phyloP scores from a whole-genome alignment of 2,329 filamentous ascomycete species.

The Shiraia sp. region DNA sequence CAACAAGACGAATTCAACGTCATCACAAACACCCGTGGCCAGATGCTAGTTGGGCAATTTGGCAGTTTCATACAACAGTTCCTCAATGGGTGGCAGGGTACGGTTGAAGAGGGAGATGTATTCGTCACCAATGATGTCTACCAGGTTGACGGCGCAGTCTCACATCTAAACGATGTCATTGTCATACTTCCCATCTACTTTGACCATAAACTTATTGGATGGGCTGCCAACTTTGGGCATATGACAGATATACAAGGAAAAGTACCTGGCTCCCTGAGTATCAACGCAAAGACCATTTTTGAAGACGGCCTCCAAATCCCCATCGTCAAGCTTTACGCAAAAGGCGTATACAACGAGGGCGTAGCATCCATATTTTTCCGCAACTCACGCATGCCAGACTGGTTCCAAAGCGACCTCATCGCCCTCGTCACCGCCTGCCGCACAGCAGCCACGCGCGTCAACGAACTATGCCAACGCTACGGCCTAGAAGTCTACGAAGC shows the following conservation, averaged over 20 bases:
- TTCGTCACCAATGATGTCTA: slow-evolving; percentile 59
- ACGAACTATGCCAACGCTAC: slow-evolving; percentile 52
- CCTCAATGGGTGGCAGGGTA: slow-evolving; percentile 51
- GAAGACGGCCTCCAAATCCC: slow-evolving; percentile 58
- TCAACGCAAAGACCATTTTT: slow-evolving; percentile 53
- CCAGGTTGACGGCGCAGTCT: slow-evolving; percentile 54
- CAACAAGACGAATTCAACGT: slow-evolving; percentile 60
- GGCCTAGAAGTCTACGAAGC: slow-evolving; percentile 52
- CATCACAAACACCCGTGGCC: slow-evolving; percentile 53
- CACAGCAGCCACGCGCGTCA: slow-evolving; percentile 50
- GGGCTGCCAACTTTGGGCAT: slow-evolving; percentile 57
- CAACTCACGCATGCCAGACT: slow-evolving; percentile 54
- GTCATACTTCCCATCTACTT: slow-evolving; percentile 54
- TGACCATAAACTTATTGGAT: slow-evolving; percentile 51
- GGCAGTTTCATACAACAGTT: slow-evolving; percentile 56
- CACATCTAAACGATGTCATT: slow-evolving; percentile 57
- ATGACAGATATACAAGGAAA: slow-evolving; percentile 52
- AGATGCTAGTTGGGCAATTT: slow-evolving; percentile 58
- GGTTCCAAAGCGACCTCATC: slow-evolving; percentile 54
- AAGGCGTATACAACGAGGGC: slow-evolving; percentile 50
- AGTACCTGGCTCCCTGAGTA: slow-evolving; percentile 56
- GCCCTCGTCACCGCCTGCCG: slow-evolving; percentile 54
- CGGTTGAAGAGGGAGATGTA: slow-evolving; percentile 55
- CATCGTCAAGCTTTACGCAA: slow-evolving; percentile 52
- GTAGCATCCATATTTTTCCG: slow-evolving; percentile 53